A percentile compares a stretch with the other conserved stretches of the same genome.
Conservation (phyloP, 2,329 filamentous ascomycete species). For the Acephala macrosclerotiorum region DNA sequence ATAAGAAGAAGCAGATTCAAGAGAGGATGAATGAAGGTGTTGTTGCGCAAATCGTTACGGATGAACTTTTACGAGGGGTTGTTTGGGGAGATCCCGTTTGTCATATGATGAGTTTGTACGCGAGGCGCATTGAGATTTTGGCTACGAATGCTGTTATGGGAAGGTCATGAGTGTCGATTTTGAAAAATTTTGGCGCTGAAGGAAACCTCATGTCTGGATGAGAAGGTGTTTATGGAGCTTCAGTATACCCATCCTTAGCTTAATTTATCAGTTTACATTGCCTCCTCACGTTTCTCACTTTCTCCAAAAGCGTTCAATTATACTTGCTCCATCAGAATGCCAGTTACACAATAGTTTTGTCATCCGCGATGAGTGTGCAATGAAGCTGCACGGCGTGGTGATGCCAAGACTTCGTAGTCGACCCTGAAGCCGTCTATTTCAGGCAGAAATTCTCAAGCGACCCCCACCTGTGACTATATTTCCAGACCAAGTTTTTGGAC, state of each 20-base stretch:
- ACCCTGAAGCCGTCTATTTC: too few species aligned
- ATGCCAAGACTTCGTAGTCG: too few species aligned
- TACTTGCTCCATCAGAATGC: too few species aligned
- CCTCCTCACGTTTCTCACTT: too few species aligned
- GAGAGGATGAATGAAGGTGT: conserved; percentile 65
- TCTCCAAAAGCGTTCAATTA: too few species aligned
- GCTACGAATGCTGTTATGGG: conserved; percentile 71
- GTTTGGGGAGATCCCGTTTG: conserved; percentile 84
- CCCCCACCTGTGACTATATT: too few species aligned
- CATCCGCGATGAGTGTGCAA: too few species aligned
- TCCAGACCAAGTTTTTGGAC: too few species aligned
- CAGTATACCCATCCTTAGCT: not conserved
- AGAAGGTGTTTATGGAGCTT: not conserved
- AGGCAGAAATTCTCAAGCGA: too few species aligned
- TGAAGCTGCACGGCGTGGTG: too few species aligned
- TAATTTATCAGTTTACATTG: too few species aligned
- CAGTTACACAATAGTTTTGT: too few species aligned
- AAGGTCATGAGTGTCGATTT: conserved; percentile 31
- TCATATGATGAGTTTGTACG: conserved; percentile 83
- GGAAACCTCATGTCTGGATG: not conserved
- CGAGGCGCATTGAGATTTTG: conserved; percentile 72
- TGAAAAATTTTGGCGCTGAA: not conserved
- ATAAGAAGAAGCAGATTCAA: conserved; percentile 54
- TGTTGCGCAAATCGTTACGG: conserved; percentile 71
- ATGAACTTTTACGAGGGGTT: conserved; percentile 72